Evolutionary conservation across 345 rosid species (phyloP), one percentile per base, ranked within the genome.

Genomic region (Hypericum perforatum): DNA sequence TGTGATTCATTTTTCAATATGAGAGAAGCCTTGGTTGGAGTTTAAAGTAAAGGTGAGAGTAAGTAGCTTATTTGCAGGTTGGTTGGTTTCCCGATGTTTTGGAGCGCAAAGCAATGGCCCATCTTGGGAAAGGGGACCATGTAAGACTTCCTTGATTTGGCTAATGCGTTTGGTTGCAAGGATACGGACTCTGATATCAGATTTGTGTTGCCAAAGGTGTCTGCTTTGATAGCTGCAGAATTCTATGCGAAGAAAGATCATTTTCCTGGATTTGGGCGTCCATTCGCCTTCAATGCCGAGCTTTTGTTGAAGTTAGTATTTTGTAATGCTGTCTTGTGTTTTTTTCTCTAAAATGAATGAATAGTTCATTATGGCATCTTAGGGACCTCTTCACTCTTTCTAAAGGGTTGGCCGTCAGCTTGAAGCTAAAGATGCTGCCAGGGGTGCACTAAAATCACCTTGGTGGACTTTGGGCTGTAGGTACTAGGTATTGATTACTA

Each of bases 381-480:
- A 46, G 63, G 3, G 56, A 39, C 32, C 16, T 39, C 8, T 29
- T 12, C 32, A 0, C 52, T 11, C 11, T 52, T 58, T 39, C 37
- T 52, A 15, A 7, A 65, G 70, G 53, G 16, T 54, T 16, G 70
- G 64, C 10, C 70, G 52, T 42, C 59, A 16, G 55, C 51, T 59
- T 42, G 60, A 65, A 52, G 70, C 70, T 44, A 65, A 65, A 59
- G 70, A 65, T 59, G 70, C 70, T 36, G 70, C 60, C 9, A 54
- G 70, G 41, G 70, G 70, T 6, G 64, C 70, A 14, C 39, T 65
- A 56, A 65, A 59, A 38, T 54, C 70, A 16, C 70, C 70, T 16
- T 65, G 70, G 70, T 65, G 70, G 70, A 65, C 70, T 37, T 54
- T 65, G 6, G 70, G 70, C 43, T 65, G 70, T 56, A 43, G 46